phyloP scores from a whole-genome alignment of 2,329 filamentous ascomycete genomes.

The Cladosporium oxysporum region DNA sequence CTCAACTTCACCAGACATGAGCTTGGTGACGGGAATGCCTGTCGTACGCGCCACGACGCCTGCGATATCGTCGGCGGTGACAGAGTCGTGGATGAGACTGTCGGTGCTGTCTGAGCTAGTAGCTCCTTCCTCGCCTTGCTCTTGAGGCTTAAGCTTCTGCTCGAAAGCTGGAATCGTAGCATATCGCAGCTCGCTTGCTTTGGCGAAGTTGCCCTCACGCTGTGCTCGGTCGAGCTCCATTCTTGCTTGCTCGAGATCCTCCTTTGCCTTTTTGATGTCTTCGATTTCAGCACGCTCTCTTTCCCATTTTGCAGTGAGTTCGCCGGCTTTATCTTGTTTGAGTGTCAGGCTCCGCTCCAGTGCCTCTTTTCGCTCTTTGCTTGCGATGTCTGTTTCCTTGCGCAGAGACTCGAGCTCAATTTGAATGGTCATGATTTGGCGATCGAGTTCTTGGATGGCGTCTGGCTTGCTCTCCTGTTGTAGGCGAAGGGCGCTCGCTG shows the following conservation, averaged over 20 bases:
- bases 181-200: slow-evolving; percentile 88
- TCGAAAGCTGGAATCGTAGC: slow-evolving; percentile 82
- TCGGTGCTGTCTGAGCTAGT: slow-evolving; percentile 51
- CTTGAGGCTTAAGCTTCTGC: slow-evolving; percentile 75
- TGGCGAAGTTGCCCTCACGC: slow-evolving; percentile 81
- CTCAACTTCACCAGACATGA: slow-evolving; percentile 91
- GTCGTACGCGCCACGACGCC: slow-evolving; percentile 87
- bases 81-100: slow-evolving; percentile 83
- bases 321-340: slow-evolving; percentile 74
- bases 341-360: slow-evolving; percentile 74
- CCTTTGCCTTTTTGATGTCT: slow-evolving; percentile 80
- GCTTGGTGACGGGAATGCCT: slow-evolving; percentile 87
- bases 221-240: slow-evolving; percentile 87
- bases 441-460: slow-evolving; percentile 86
- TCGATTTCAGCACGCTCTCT: slow-evolving; percentile 85
- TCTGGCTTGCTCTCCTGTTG: slow-evolving; percentile 98
- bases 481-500: slow-evolving; percentile 82
- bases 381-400: slow-evolving; percentile 90
- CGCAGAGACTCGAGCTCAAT: slow-evolving; percentile 93
- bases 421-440: slow-evolving; percentile 95
- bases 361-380: slow-evolving; percentile 82
- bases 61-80: slow-evolving; percentile 94
- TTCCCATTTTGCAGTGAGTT: slow-evolving; percentile 82
- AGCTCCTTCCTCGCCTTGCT: slow-evolving; percentile 48
- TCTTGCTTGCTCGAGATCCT: slow-evolving; percentile 81